These are phyloP conservation scores for Rubroshorea leprosula DNA, from an alignment of 345 rosid species.

Conservation along the genomic window DNA sequence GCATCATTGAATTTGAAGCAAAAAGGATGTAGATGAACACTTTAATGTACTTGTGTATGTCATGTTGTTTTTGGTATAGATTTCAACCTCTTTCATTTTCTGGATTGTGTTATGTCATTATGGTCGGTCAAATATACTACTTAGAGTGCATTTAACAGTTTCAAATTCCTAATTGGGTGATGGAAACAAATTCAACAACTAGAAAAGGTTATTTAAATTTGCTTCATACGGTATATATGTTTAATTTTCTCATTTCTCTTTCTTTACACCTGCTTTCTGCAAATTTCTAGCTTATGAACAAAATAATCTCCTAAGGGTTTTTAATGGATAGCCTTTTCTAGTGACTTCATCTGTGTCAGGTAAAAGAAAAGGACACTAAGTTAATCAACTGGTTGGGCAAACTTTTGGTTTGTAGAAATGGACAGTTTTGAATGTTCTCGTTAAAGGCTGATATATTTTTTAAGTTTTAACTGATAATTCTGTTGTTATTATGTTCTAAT, in stretches of 20 bases:
- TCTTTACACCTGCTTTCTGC: background rate
- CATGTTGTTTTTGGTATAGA: too few relatives aligned
- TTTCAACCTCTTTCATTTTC: background rate
- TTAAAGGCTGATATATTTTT: background rate
- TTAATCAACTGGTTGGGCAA: background rate
- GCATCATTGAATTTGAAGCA: too few relatives aligned
- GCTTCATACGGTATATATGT: too few relatives aligned
- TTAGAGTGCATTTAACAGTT: background rate
- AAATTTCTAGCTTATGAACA: background rate
- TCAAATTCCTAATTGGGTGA: background rate
- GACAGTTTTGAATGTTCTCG: background rate
- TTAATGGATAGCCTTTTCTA: too few relatives aligned
- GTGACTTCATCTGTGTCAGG: too few relatives aligned
- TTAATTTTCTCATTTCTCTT: too few relatives aligned
- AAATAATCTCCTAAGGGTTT: background rate
- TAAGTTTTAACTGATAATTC: slow-evolving; percentile 12
- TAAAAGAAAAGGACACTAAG: background rate
- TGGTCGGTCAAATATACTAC: too few relatives aligned
- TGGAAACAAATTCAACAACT: background rate
- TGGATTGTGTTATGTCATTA: background rate
- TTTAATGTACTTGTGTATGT: too few relatives aligned
- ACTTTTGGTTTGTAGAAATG: background rate
- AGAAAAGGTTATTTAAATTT: background rate
- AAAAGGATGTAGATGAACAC: too few relatives aligned
- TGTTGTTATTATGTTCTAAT: slow-evolving; percentile 11